These are phyloP conservation scores for Clathrospora elynae DNA, from an alignment of 2,329 filamentous ascomycete genomes.

Conservation along the genomic window DNA sequence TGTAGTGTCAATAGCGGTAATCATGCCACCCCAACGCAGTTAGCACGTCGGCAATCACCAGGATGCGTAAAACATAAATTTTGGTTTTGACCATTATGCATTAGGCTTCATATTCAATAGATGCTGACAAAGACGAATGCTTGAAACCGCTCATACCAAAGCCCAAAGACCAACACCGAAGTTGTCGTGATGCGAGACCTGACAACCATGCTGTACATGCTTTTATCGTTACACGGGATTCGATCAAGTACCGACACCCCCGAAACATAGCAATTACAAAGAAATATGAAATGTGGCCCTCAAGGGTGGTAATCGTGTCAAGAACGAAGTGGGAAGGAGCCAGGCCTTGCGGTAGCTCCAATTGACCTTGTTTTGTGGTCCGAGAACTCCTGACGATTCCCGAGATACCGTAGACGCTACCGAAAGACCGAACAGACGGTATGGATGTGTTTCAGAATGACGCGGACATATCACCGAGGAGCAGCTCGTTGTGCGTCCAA, in stretches of 20 bases:
- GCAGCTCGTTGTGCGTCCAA: background rate
- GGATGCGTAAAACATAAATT: background rate
- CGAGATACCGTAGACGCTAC: no score
- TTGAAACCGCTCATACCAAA: constrained; percentile 10
- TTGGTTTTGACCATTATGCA: constrained; percentile 16
- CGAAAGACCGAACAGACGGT: no score
- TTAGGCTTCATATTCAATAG: constrained; percentile 14
- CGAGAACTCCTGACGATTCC: background rate
- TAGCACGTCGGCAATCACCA: background rate
- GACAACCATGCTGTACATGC: constrained; percentile 24
- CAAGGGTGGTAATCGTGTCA: constrained; percentile 7
- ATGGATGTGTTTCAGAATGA: background rate
- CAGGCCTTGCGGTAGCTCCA: constrained; percentile 9
- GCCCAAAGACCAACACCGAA: constrained; percentile 18
- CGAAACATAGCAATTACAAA: constrained; percentile 30
- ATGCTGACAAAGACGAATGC: constrained; percentile 1
- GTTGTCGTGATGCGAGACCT: constrained; percentile 16
- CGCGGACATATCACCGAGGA: background rate
- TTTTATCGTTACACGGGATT: constrained; percentile 29
- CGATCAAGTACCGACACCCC: constrained; percentile 10
- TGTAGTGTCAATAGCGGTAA: no score
- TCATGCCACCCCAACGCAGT: no score
- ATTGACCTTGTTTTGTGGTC: no score
- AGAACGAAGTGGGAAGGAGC: constrained; percentile 10
- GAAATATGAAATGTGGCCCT: constrained; percentile 22